Evolutionary conservation across 371 early-diverging fungal genomes (phyloP).

Genomic region (Syncephalastrum racemosum): DNA sequence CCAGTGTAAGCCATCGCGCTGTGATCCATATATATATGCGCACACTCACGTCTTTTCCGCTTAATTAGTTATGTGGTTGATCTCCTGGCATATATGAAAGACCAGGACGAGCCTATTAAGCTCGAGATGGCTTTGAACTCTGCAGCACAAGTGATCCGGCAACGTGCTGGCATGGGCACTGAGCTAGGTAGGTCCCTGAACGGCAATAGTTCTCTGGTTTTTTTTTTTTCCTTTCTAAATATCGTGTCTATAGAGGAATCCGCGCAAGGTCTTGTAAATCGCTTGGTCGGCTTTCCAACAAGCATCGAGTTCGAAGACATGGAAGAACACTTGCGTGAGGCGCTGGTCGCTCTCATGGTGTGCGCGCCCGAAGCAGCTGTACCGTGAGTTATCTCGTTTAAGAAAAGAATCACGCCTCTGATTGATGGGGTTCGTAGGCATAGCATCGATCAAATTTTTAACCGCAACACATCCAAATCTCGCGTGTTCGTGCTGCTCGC

Average conservation of each 20-base stretch:
- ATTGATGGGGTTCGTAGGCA: constrained; percentile 13
- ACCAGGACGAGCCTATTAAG: constrained; percentile 40
- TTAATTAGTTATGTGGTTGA: constrained; percentile 46
- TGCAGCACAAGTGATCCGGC: constrained; percentile 43
- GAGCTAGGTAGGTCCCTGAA: constrained; percentile 39
- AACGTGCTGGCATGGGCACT: constrained; percentile 33
- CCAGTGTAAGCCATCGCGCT: constrained; percentile 9
- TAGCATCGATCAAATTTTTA: constrained; percentile 41
- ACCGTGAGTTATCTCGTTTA: constrained; percentile 16
- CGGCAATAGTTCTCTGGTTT: too few relatives aligned
- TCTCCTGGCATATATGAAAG: constrained; percentile 34
- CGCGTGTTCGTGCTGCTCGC: constrained; percentile 31
- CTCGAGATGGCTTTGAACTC: constrained; percentile 41
- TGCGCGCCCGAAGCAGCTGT: constrained; percentile 32
- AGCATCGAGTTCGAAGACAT: constrained; percentile 33
- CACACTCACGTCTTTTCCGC: background rate
- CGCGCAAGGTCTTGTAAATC: constrained; percentile 25
- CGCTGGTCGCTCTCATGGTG: constrained; percentile 35
- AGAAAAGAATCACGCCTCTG: background rate
- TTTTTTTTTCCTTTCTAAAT: background rate
- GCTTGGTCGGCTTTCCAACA: constrained; percentile 32
- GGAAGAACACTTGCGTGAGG: constrained; percentile 21
- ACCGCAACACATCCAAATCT: constrained; percentile 34
- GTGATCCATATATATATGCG: background rate
- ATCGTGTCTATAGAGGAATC: constrained; percentile 26